Evolutionary conservation across 495 filamentous ascomycete species (phyloP), one percentile per base, ranked within the genome.

Genomic region (Peziza echinospora): DNA sequence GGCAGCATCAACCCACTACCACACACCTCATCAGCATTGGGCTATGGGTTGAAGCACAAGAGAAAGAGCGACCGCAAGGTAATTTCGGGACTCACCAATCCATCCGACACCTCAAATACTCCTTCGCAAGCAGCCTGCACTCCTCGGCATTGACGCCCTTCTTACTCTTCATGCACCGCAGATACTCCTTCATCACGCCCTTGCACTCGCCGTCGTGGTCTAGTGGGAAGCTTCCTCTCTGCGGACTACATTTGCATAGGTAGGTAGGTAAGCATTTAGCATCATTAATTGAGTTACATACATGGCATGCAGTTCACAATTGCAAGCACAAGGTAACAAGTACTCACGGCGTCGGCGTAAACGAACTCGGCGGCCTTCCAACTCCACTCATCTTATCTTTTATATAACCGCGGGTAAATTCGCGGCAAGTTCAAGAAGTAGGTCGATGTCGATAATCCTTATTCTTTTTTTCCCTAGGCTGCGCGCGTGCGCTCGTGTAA

Each of bases 191-290:
- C 71, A 94, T 93, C 46, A 89, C 69, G 46, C 76, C 66, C 60
- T 86, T 93, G 72, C 89, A 97, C 67, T 97, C 89, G 54, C 84
- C 86, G 56, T 92, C 84, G 53, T 93, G 87, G 59, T 97, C 89
- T 40, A 97, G 76, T 21, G 89, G 89, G 57, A 97, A 97, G 61
- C 84, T 91, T 40, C 89, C 89, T 46, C 89, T 80, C 62, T 97
- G 84, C 0, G 89, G 89, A 43, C 84, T 91, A 52, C 30, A 37
- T 11, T 17, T 43, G n/a, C 11, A 43, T 23, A 34, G 5, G 49
- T 24, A 41, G 26, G 7, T 26, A 26, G 39, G 24, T 45, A 7
- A 26, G 43, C 17, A 5, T n/a, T n/a, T n/a, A n/a, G n/a, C n/a
- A n/a, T n/a, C n/a, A n/a, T n/a, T n/a, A n/a, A n/a, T n/a, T n/a